These are phyloP conservation scores for Coemansia sp. DNA, from an alignment of 192 early-diverging fungal genomes.

Conservation along the genomic window DNA sequence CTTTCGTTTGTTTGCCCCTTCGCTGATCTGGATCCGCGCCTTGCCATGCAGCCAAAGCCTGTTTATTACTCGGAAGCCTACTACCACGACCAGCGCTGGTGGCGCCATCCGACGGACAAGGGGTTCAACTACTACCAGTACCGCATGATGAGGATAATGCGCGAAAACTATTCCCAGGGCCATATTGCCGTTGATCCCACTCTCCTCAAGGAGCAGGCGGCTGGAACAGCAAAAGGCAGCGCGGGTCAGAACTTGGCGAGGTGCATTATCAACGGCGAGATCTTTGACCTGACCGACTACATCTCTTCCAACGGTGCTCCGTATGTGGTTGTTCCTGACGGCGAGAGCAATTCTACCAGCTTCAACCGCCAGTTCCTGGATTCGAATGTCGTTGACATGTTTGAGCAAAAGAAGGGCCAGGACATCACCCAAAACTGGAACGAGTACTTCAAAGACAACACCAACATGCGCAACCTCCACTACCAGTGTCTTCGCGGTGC, in stretches of 20 bases:
- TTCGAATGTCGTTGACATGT: constrained; percentile 60
- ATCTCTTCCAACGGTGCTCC: constrained; percentile 55
- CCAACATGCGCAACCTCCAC: constrained; percentile 51
- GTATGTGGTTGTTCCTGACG: constrained; percentile 49
- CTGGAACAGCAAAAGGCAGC: constrained; percentile 38
- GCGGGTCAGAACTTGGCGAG: constrained; percentile 52
- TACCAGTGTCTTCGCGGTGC: constrained; percentile 74
- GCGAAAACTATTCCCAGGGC: constrained; percentile 66
- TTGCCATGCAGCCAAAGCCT: constrained; percentile 48
- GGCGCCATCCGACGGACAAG: constrained; percentile 53
- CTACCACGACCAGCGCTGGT: constrained; percentile 68
- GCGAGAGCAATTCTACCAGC: constrained; percentile 36
- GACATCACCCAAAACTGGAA: constrained; percentile 63
- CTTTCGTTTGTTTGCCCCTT: constrained; percentile 58
- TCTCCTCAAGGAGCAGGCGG: constrained; percentile 51
- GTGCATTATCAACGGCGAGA: constrained; percentile 63
- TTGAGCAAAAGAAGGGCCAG: constrained; percentile 59
- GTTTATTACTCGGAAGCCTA: constrained; percentile 60
- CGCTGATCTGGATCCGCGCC: constrained; percentile 53
- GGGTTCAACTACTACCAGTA: constrained; percentile 67
- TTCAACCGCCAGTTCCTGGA: constrained; percentile 62
- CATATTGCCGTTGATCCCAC: constrained; percentile 58
- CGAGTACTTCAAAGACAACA: constrained; percentile 46
- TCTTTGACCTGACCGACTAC: constrained; percentile 72
- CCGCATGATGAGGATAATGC: constrained; percentile 59